Percentiles rank a stretch among this genome's conserved stretches.
Evolutionary conservation across 495 filamentous ascomycete species (phyloP).

Genomic region (Ramalina intermedia): DNA sequence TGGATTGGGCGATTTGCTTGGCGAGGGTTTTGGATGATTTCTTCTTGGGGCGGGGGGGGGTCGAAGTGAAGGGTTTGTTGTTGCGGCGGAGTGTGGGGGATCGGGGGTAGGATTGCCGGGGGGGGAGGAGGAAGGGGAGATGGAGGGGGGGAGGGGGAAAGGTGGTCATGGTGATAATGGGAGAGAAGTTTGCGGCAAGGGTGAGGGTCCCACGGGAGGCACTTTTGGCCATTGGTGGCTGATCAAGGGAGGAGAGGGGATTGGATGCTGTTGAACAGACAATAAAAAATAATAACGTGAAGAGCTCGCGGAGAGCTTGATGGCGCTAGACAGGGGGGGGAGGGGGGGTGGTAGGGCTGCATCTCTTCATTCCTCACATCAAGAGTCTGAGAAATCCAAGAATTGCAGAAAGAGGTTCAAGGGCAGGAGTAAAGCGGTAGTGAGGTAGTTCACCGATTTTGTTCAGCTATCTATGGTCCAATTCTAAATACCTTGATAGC

Average conservation of each 20-base stretch:
- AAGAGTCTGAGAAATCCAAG: too few relatives aligned
- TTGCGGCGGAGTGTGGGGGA: not conserved
- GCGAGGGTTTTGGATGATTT: not conserved
- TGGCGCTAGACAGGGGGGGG: too few relatives aligned
- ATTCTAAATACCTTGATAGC: too few relatives aligned
- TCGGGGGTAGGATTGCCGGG: not conserved
- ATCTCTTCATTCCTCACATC: too few relatives aligned
- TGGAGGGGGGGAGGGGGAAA: not conserved
- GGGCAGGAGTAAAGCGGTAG: too few relatives aligned
- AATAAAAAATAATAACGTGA: too few relatives aligned
- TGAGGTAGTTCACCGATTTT: too few relatives aligned
- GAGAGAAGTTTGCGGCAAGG: constrained; percentile 2
- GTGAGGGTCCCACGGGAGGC: constrained; percentile 3
- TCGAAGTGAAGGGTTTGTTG: constrained; percentile 1
- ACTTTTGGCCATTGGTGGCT: not conserved
- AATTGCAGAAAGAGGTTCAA: too few relatives aligned
- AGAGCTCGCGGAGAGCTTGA: too few relatives aligned
- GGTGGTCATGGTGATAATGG: not conserved
- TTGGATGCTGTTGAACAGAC: not conserved
- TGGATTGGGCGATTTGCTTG: constrained; percentile 1
- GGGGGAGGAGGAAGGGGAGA: not conserved
- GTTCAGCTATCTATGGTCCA: too few relatives aligned
- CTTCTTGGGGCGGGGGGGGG: constrained; percentile 3
- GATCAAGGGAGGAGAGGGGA: not conserved
- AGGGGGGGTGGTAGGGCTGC: too few relatives aligned